A percentile compares a stretch with the other conserved stretches of the same genome.
Evolutionary conservation across 306 rosid genomes (phyloP).

Genomic region (Rosa persica): DNA sequence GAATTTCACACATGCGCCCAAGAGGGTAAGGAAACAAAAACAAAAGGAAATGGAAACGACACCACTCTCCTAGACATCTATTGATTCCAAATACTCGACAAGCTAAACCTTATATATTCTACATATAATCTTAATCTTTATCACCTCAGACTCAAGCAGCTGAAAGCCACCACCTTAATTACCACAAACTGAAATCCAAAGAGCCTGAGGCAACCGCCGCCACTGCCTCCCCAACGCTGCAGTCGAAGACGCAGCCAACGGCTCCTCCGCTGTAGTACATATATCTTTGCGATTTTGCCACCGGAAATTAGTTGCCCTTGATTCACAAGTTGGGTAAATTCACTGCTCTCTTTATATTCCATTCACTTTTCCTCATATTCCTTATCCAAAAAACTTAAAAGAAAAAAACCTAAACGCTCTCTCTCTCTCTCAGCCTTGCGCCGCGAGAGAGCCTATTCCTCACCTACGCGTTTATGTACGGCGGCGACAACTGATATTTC

Average conservation of each 20-base stretch:
- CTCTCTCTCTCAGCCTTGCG: too few relatives aligned
- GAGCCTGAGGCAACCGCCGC: neutral
- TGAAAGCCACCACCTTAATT: neutral
- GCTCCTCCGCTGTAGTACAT: neutral
- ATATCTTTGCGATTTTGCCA: neutral
- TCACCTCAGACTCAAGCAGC: neutral
- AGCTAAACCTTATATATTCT: neutral
- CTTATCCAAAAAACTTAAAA: too few relatives aligned
- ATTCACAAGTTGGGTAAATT: neutral
- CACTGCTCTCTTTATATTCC: neutral
- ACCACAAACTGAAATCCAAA: neutral
- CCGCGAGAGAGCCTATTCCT: too few relatives aligned
- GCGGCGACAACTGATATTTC: too few relatives aligned
- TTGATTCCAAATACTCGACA: neutral
- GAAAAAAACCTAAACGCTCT: too few relatives aligned
- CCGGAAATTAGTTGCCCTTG: neutral
- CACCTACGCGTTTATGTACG: too few relatives aligned
- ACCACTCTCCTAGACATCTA: neutral
- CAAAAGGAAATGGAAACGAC: neutral
- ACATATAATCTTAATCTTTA: neutral
- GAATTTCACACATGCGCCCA: neutral
- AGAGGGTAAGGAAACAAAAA: neutral
- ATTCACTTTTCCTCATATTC: neutral
- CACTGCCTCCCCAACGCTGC: neutral
- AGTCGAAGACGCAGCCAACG: neutral